Conservation (phyloP, 495 filamentous ascomycete species). For the Trichoderma gamsii region DNA sequence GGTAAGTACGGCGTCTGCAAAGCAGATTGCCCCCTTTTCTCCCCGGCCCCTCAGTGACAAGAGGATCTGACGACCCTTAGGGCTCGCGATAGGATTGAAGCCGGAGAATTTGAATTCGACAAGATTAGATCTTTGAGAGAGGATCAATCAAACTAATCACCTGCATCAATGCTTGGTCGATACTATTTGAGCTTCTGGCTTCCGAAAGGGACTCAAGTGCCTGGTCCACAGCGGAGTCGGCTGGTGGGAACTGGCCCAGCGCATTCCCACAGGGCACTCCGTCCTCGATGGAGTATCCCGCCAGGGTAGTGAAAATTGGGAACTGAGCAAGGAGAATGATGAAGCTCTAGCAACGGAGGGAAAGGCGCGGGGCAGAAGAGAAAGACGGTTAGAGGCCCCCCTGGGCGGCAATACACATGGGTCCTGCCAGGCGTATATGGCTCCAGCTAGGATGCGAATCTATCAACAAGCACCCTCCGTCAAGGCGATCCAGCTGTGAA, state of each 20-base stretch:
- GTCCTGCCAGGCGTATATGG: conserved; percentile 8
- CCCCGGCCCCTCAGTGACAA: neutral
- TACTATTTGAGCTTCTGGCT: conserved; percentile 6
- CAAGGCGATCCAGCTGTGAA: neutral
- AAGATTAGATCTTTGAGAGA: conserved; percentile 13
- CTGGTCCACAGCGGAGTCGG: conserved; percentile 13
- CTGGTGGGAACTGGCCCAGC: conserved; percentile 12
- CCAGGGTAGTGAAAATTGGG: conserved; percentile 4
- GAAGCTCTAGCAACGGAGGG: conserved; percentile 5
- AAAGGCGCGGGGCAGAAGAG: conserved; percentile 12
- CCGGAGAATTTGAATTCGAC: conserved; percentile 8
- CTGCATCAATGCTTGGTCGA: conserved; percentile 10
- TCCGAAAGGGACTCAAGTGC: conserved; percentile 9
- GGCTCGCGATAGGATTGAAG: neutral
- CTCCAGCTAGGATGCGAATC: conserved; percentile 1
- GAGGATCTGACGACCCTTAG: neutral
- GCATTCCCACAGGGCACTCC: conserved; percentile 13
- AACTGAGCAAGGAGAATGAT: conserved; percentile 3
- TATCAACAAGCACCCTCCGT: neutral
- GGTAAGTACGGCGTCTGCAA: neutral
- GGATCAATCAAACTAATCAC: conserved; percentile 11
- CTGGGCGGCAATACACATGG: conserved; percentile 13
- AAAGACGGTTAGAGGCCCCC: conserved; percentile 11
- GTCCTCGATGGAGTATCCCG: conserved; percentile 4
- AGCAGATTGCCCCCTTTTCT: neutral